Base-by-base conservation (phyloP, 2,329 filamentous ascomycete species). In the Ophiostoma himal-ulmi region DNA sequence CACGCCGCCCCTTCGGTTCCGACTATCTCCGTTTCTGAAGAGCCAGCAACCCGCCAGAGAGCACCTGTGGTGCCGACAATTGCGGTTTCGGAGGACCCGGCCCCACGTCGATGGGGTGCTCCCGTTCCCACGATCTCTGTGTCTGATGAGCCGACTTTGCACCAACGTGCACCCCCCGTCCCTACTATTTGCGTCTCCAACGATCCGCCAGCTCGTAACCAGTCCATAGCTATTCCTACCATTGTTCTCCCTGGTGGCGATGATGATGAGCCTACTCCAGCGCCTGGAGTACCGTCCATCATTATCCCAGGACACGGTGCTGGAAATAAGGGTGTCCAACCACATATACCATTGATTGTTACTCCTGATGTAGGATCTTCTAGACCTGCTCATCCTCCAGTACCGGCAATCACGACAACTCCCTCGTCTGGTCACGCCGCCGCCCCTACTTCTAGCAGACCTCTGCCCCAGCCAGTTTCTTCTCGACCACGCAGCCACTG, bases 401-500 rank as follows among this genome's bases (percentile, higher is more conserved):
- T 65, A 10, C 60, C 68, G 14, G 17, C 11, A 4, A 62, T 62
- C 20, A 62, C 57, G 6, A 62, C 57, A 5, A 60, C 54, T 34
- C 14, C 57, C 5, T 62, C 57, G 6, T 14, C 57, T 34, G 41
- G 30, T 11, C n/a, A 11, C 14, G 41, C 52, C 13, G 1, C 70
- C 1, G 22, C 76, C 73, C 75, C 78, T 70, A 75, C 79, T 71
- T 74, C 80, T 68, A 30, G 57, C 13, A 77, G 83, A 69, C 81
- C 85, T 7, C 78, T 88, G 1, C 86, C 86, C 0, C 81, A 79
- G 1, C 85, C 75, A 4, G 65, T 7, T 74, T 77, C 17, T 76
- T 79, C 78, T 48, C 80, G 80, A 39, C 80, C 82, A 20, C 81
- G 80, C 48, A 79, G 84, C n/a, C 86, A 89, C 74, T 89, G 86